Base-by-base conservation (phyloP, 1,284 basidiomycete species). In the Thecaphora frezii region DNA sequence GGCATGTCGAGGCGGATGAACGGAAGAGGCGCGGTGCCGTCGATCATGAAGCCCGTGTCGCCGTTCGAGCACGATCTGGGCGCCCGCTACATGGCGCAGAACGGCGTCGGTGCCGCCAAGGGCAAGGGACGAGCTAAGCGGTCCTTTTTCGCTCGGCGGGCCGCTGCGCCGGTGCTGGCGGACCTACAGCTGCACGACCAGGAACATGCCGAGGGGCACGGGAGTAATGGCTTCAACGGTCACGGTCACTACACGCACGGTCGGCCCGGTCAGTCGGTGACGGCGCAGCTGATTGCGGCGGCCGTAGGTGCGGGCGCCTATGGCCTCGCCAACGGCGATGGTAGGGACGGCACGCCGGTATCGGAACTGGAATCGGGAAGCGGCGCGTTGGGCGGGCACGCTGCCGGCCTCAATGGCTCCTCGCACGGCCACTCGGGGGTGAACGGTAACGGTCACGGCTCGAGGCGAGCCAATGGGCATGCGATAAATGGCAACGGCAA, bases 131-230 rank as follows among this genome's bases (percentile, higher is more conserved):
- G 58, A 12, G 47, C 66, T 2, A 71, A 71, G 57, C 39, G 68
- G 21, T 68, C 65, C 0, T 71, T 71, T 23, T 71, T 71, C 25
- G 58, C 61, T 3, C 48, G 61, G 16, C 46, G 68, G 8, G 68
- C 65, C 16, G 65, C 68, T 1, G 67, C 59, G 24, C 61, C 66
- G 2, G 58, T 57, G 5, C 41, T 60, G 21, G 47, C 52, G 5
- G 61, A 63, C 39, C 41, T 67, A 48, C 51, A 67, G 18, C 49
- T 66, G 22, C 53, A 55, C 16, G 54, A 59, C 5, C 50, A 61
- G 1, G 57, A 59, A 8, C 46, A 53, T 0, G 52, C 52, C 7
- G 55, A 54, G n/a, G n/a, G n/a, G n/a, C n/a, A n/a, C n/a, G n/a
- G n/a, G n/a, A n/a, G n/a, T n/a, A n/a, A n/a, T n/a, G n/a, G n/a